Percentiles rank a stretch among this genome's conserved stretches.
Conservation (phyloP, 2,329 filamentous ascomycete species). For the Pestalotiopsis sp. region DNA sequence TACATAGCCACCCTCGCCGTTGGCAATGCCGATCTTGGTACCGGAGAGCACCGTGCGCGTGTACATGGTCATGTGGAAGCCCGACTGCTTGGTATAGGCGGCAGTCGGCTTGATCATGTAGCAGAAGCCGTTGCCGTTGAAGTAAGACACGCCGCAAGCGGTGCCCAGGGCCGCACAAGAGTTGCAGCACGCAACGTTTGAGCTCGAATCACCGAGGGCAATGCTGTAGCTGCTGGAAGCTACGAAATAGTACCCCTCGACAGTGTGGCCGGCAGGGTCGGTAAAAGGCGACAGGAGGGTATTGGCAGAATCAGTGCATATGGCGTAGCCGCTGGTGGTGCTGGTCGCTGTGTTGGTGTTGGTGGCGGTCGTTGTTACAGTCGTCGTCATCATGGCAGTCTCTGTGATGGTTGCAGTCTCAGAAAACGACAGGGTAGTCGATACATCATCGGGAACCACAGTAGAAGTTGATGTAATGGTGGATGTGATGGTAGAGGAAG, state of each 20-base stretch:
- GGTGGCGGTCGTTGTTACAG: background rate
- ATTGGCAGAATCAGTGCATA: background rate
- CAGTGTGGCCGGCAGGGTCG: background rate
- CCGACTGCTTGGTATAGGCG: background rate
- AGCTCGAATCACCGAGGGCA: background rate
- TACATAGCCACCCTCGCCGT: background rate
- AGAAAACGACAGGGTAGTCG: background rate
- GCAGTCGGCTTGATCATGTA: background rate
- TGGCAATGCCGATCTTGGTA: background rate
- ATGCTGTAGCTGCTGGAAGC: background rate
- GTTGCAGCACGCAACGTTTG: background rate
- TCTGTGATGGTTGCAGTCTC: background rate
- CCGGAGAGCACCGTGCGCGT: background rate
- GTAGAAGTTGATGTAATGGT: background rate
- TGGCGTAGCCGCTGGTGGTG: background rate
- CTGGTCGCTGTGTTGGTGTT: background rate
- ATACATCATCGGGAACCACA: background rate
- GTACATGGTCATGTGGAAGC: background rate
- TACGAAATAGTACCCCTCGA: background rate
- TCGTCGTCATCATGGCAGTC: background rate
- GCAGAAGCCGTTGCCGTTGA: background rate
- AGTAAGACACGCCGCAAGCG: background rate
- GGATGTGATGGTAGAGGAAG: background rate
- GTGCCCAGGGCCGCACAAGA: background rate
- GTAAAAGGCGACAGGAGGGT: background rate